Evolutionary conservation across 495 filamentous ascomycete species (phyloP).

Genomic region (Penicillium daleae): DNA sequence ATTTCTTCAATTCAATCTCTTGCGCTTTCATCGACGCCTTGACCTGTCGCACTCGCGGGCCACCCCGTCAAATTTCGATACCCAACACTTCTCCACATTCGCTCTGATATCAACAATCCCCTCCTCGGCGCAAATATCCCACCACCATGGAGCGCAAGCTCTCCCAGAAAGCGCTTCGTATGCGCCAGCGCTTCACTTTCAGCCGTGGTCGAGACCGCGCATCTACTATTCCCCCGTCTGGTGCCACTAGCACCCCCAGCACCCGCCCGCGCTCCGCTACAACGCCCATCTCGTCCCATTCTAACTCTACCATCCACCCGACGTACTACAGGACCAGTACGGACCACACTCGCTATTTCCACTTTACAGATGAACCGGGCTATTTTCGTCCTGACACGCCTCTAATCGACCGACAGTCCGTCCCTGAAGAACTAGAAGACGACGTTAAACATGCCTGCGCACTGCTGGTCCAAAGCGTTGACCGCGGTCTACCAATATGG

Average conservation of each 20-base stretch:
- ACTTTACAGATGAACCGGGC: slow-evolving; percentile 31
- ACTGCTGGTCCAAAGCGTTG: slow-evolving; percentile 30
- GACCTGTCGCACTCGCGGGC: too few relatives aligned
- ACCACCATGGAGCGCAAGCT: slow-evolving; percentile 32
- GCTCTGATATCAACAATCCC: not conserved
- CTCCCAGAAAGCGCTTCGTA: slow-evolving; percentile 29
- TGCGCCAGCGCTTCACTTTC: slow-evolving; percentile 31
- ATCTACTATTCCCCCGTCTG: slow-evolving; percentile 16
- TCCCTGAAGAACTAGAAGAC: slow-evolving; percentile 29
- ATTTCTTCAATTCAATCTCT: not conserved
- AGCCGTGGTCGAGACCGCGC: slow-evolving; percentile 14
- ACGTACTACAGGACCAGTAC: slow-evolving; percentile 14
- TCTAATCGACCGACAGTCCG: slow-evolving; percentile 24
- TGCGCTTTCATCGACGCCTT: not conserved
- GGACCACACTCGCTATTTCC: slow-evolving; percentile 15
- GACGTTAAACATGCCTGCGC: slow-evolving; percentile 31
- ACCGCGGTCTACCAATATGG: slow-evolving; percentile 31
- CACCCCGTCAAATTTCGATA: too few relatives aligned
- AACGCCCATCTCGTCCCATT: slow-evolving; percentile 20
- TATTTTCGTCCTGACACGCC: slow-evolving; percentile 30
- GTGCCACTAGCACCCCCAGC: slow-evolving; percentile 11
- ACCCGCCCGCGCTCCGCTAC: slow-evolving; percentile 30
- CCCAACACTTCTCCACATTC: slow-evolving; percentile 1
- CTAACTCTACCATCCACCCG: not conserved
- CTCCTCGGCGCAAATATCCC: not conserved